A percentile compares a stretch with the other conserved stretches of the same genome.
Conservation (phyloP, 495 filamentous ascomycete genomes). For the Bryoglossum gracile region DNA sequence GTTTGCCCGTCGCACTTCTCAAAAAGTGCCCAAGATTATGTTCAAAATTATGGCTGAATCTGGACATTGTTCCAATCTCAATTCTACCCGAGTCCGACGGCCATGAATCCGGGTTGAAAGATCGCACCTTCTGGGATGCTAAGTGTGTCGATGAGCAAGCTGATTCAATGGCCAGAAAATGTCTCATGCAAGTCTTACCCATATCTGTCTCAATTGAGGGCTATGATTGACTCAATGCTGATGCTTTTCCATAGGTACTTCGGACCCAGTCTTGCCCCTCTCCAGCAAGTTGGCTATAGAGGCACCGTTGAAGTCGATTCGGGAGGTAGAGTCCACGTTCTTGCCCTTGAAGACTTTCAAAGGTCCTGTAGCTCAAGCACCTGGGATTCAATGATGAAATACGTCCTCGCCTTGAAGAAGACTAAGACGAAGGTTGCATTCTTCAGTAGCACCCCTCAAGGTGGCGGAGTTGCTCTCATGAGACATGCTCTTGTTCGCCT, state of each 20-base stretch:
- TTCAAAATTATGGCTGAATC: constrained; percentile 69
- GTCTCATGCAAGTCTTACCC: constrained; percentile 49
- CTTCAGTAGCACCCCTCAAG: constrained; percentile 81
- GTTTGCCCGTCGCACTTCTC: constrained; percentile 45
- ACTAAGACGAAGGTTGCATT: constrained; percentile 69
- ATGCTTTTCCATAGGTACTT: constrained; percentile 49
- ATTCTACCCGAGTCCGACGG: constrained; percentile 36
- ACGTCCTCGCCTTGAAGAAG: constrained; percentile 57
- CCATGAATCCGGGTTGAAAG: constrained; percentile 23
- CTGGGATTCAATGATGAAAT: constrained; percentile 64
- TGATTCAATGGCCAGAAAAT: constrained; percentile 79
- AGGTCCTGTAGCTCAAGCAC: constrained; percentile 53
- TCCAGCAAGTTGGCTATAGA: constrained; percentile 66
- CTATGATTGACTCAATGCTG: not conserved
- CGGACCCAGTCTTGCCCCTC: constrained; percentile 64
- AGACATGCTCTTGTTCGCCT: constrained; percentile 76
- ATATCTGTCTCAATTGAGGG: not conserved
- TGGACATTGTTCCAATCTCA: constrained; percentile 69
- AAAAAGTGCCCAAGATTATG: constrained; percentile 52
- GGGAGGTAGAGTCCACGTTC: constrained; percentile 53
- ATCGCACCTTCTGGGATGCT: constrained; percentile 41
- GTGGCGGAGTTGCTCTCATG: constrained; percentile 86
- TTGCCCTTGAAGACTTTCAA: constrained; percentile 55
- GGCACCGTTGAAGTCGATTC: constrained; percentile 73
- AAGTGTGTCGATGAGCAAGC: constrained; percentile 74